phyloP scores from a whole-genome alignment of 768 basidiomycete genomes.

The Postia placenta region DNA sequence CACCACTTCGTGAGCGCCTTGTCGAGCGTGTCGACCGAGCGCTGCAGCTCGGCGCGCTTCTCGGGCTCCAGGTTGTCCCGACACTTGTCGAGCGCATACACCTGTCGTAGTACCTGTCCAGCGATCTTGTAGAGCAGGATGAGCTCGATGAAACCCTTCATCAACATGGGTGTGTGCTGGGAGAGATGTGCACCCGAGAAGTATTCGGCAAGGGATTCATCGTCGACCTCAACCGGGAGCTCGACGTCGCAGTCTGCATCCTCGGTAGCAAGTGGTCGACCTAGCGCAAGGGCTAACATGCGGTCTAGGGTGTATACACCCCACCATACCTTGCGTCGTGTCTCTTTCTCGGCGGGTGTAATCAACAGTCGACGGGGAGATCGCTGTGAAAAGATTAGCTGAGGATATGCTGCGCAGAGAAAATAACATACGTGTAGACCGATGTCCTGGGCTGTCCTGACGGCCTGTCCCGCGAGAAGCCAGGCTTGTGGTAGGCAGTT shows the following conservation, averaged over 20 bases:
- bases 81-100: slow-evolving; percentile 76
- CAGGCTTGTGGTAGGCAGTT: slow-evolving; percentile 94
- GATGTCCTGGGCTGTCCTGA: slow-evolving; percentile 85
- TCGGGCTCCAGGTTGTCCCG: slow-evolving; percentile 70
- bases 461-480: slow-evolving; percentile 87
- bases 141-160: slow-evolving; percentile 77
- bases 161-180: slow-evolving; percentile 57
- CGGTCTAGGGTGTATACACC: slow-evolving; percentile 85
- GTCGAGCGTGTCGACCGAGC: slow-evolving; percentile 73
- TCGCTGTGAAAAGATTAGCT: slow-evolving; percentile 42
- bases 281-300: slow-evolving; percentile 87
- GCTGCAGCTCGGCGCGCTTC: slow-evolving; percentile 70
- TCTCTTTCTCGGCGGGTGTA: slow-evolving; percentile 78
- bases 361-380: slow-evolving; percentile 72
- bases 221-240: slow-evolving; percentile 77
- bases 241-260: slow-evolving; percentile 91
- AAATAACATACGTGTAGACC: slow-evolving; percentile 77
- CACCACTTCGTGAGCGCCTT: slow-evolving; percentile 77
- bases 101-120: slow-evolving; percentile 74
- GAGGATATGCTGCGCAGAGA: slow-evolving; percentile 7
- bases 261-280: slow-evolving; percentile 82
- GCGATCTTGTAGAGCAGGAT: slow-evolving; percentile 79
- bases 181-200: slow-evolving; percentile 57
- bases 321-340: slow-evolving; percentile 91
- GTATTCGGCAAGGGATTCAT: slow-evolving; percentile 68